Conservation (phyloP, 1,139 yeast genomes). For the Entelexis sorbosivorans region DNA sequence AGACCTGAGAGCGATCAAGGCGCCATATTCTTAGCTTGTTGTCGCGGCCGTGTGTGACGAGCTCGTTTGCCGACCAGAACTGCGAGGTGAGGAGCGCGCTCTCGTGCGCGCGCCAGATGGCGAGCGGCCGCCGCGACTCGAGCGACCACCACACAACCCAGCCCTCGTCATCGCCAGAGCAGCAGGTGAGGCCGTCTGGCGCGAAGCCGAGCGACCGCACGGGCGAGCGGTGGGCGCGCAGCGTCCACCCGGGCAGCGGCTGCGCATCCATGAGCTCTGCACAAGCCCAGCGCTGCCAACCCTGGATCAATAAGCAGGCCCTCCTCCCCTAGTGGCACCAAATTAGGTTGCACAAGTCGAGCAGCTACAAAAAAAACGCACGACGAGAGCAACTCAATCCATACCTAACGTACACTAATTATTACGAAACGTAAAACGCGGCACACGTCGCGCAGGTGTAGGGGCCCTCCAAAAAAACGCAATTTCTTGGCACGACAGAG, state of each 20-base stretch:
- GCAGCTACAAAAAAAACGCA: too few species aligned
- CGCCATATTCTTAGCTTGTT: conserved; percentile 28
- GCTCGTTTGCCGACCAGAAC: conserved; percentile 22
- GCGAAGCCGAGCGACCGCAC: conserved; percentile 26
- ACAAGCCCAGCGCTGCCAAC: too few species aligned
- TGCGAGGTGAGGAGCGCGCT: conserved; percentile 27
- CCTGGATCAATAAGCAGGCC: conserved; percentile 5
- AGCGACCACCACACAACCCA: conserved; percentile 34
- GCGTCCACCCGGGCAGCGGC: conserved; percentile 19
- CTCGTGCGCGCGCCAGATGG: conserved; percentile 31
- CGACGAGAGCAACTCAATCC: too few species aligned
- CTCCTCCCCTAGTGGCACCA: not conserved
- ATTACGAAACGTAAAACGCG: too few species aligned
- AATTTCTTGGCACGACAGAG: too few species aligned
- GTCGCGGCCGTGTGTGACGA: conserved; percentile 36
- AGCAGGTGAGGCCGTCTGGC: conserved; percentile 13
- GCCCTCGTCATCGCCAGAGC: conserved; percentile 34
- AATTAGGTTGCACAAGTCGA: not conserved
- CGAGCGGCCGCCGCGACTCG: conserved; percentile 30
- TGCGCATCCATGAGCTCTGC: conserved; percentile 3
- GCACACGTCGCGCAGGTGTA: too few species aligned
- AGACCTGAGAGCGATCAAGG: conserved; percentile 16
- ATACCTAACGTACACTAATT: too few species aligned
- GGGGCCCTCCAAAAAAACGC: too few species aligned
- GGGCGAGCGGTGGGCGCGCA: conserved; percentile 28